These are phyloP conservation scores for Calonectria leucothoes DNA, from an alignment of 2,329 filamentous ascomycete genomes.

Conservation along the genomic window DNA sequence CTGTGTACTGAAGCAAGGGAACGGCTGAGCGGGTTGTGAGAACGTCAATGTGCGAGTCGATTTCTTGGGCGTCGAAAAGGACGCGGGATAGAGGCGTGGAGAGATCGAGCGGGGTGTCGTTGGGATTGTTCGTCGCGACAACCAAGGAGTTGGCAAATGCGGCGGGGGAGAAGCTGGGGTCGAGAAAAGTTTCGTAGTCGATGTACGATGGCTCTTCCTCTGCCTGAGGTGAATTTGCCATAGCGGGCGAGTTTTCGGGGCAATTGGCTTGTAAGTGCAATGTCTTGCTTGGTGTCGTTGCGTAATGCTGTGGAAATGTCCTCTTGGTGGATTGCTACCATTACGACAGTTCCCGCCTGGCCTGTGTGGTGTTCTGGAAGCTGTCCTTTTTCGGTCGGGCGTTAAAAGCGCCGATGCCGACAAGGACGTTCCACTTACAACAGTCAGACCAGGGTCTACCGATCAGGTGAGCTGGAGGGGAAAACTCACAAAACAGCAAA, in stretches of 20 bases:
- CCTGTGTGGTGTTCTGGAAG: conserved; percentile 39
- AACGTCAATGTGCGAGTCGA: conserved; percentile 94
- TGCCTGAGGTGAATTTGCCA: conserved; percentile 23
- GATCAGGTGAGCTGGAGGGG: neutral
- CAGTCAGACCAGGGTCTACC: neutral
- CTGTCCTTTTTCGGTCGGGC: conserved; percentile 42
- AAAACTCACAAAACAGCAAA: neutral
- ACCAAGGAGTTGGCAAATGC: conserved; percentile 91
- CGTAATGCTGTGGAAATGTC: conserved; percentile 12
- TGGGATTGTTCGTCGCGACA: conserved; percentile 89
- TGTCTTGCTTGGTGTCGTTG: conserved; percentile 9
- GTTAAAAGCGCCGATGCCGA: conserved; percentile 18
- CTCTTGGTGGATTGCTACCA: conserved; percentile 13
- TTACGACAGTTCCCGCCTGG: conserved; percentile 10
- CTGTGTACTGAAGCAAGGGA: conserved; percentile 83
- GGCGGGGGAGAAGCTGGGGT: conserved; percentile 82
- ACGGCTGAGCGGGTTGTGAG: conserved; percentile 87
- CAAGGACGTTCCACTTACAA: neutral
- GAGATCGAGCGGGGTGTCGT: conserved; percentile 90
- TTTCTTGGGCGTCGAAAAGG: conserved; percentile 95
- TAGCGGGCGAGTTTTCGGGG: neutral
- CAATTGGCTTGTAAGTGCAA: neutral
- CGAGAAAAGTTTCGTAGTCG: conserved; percentile 92
- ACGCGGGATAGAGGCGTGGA: conserved; percentile 93
- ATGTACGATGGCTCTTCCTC: conserved; percentile 83